Percentiles rank a stretch among this genome's conserved stretches.
Evolutionary conservation across 2,329 filamentous ascomycete genomes (phyloP).

Genomic region (Cladorrhinum sp.): DNA sequence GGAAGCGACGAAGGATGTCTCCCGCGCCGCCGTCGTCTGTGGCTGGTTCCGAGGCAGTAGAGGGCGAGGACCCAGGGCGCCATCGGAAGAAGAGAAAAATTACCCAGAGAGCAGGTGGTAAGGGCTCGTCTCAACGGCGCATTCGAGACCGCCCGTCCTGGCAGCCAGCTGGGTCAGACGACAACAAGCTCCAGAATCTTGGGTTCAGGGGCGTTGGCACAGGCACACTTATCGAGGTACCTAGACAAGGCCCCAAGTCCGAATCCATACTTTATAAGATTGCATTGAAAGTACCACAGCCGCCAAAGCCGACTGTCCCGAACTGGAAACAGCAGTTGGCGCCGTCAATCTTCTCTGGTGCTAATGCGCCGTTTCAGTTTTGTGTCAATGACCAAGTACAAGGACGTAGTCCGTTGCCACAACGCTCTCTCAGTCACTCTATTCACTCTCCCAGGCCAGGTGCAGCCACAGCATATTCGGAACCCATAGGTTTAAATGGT

Average conservation of each 20-base stretch:
- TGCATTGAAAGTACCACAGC: neutral
- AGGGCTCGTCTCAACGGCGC: neutral
- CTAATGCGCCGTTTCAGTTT: neutral
- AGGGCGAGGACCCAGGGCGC: conserved; percentile 1
- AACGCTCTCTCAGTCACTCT: neutral
- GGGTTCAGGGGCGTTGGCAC: neutral
- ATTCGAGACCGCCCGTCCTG: neutral
- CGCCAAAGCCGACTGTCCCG: neutral
- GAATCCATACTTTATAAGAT: neutral
- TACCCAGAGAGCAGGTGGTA: neutral
- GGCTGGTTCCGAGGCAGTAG: conserved; percentile 7
- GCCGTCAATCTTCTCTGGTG: neutral
- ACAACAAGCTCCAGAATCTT: neutral
- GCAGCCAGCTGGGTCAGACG: neutral
- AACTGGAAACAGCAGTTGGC: neutral
- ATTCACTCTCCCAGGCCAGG: neutral
- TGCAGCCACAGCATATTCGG: neutral
- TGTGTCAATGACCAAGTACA: neutral
- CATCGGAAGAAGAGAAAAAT: conserved; percentile 6
- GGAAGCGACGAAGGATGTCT: conserved; percentile 17
- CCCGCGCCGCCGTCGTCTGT: conserved; percentile 1
- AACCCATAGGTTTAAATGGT: neutral
- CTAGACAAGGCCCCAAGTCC: neutral
- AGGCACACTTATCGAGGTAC: neutral
- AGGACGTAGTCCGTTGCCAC: neutral